Percentiles rank a stretch among this genome's conserved stretches.
Conservation (phyloP, 352 stramenopile species). For the Thalassiosira allenii region DNA sequence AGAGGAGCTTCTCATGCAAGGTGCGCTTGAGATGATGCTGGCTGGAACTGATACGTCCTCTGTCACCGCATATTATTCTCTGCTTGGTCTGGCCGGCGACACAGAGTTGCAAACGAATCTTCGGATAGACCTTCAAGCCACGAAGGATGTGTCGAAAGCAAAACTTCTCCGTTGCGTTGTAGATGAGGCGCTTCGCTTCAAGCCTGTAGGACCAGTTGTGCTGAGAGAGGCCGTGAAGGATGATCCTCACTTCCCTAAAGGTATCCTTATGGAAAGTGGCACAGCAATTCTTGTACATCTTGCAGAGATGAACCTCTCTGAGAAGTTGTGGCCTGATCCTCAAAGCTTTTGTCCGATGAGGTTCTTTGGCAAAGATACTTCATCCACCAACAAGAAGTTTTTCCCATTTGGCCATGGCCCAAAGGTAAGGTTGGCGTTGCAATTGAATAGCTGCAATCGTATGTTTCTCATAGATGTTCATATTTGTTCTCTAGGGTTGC, state of each 20-base stretch:
- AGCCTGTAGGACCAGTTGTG: constrained; percentile 56
- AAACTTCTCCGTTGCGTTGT: constrained; percentile 35
- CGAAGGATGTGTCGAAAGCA: constrained; percentile 13
- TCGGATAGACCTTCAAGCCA: neutral
- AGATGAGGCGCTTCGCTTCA: constrained; percentile 48
- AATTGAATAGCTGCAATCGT: too few species aligned
- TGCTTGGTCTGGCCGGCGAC: constrained; percentile 26
- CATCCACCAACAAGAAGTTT: constrained; percentile 1
- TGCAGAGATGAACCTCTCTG: constrained; percentile 46
- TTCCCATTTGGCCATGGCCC: constrained; percentile 44
- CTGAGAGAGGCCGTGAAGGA: constrained; percentile 39
- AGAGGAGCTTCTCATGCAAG: constrained; percentile 27
- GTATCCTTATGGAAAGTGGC: constrained; percentile 11
- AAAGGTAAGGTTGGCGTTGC: too few species aligned
- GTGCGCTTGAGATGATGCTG: constrained; percentile 40
- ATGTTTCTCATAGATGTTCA: too few species aligned
- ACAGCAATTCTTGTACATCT: constrained; percentile 44
- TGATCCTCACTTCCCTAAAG: constrained; percentile 37
- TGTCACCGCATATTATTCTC: constrained; percentile 39
- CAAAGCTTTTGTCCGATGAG: constrained; percentile 27
- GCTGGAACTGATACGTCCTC: constrained; percentile 41
- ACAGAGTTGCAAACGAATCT: constrained; percentile 19
- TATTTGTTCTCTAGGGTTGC: constrained; percentile 22
- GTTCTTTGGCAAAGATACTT: constrained; percentile 19
- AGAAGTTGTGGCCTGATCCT: constrained; percentile 18